Percentiles rank a stretch among this genome's conserved stretches.
Evolutionary conservation across 192 early-diverging fungal species (phyloP).

Genomic region (Haplosporangium gracile): DNA sequence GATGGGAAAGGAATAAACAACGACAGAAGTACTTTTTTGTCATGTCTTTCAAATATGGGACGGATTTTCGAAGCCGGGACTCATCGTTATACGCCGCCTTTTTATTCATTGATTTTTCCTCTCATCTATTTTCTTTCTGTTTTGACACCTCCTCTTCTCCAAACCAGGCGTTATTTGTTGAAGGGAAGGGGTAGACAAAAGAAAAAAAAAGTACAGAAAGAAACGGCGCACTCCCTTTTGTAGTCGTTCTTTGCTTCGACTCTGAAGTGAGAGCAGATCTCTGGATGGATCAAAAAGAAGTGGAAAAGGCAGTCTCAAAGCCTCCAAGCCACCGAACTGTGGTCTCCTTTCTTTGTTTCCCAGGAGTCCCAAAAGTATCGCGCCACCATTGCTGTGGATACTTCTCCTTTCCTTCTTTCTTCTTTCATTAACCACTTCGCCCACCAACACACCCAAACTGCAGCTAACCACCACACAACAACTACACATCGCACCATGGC

Average conservation of each 20-base stretch:
- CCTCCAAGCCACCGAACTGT: neutral
- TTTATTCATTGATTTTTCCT: too few species aligned
- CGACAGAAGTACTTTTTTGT: too few species aligned
- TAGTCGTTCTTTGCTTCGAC: neutral
- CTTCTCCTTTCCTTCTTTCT: neutral
- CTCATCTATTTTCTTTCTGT: too few species aligned
- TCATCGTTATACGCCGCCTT: too few species aligned
- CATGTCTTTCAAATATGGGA: too few species aligned
- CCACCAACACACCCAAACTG: neutral
- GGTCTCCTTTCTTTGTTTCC: neutral
- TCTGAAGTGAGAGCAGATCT: neutral
- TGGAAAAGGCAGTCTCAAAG: neutral
- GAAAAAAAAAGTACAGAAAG: too few species aligned
- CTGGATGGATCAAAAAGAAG: neutral
- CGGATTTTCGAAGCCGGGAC: too few species aligned
- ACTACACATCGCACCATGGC: slow-evolving; percentile 7
- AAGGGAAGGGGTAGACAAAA: too few species aligned
- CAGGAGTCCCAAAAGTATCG: neutral
- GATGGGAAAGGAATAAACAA: too few species aligned
- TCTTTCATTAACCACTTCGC: neutral
- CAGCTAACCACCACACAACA: neutral
- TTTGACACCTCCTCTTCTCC: too few species aligned
- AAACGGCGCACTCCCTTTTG: neutral
- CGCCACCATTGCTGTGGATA: neutral
- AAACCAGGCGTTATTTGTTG: too few species aligned